Base-by-base conservation (phyloP, 106 monocot species). In the Dendrobium nobile region DNA sequence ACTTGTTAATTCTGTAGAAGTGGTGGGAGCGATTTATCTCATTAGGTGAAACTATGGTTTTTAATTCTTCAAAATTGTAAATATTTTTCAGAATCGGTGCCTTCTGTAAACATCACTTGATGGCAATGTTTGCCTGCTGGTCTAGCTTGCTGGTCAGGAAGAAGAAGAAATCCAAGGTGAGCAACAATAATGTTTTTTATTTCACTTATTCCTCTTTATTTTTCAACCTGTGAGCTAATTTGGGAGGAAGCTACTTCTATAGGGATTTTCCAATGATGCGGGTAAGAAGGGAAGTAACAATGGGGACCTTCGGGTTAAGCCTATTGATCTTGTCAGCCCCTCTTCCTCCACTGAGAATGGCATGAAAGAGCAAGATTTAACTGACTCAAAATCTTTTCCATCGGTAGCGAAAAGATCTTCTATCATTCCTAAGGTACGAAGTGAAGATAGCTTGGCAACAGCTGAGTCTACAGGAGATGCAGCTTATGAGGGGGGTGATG, bases 41-140 rank as follows among this genome's bases (percentile, higher is more conserved):
- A 51, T 13, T 61, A 61, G 61, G 22, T n/a, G 61, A 61, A 54
- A 19, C 22, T 61, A 61, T n/a, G 22, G 61, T 61, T 61, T 61
- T 3, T 61, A n/a, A 22, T 22, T 61, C 61, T 61, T 61, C 7
- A 51, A 4, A 20, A 61, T 22, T 3, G 20, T 61, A 0, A 5
- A 22, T 61, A n/a, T 61, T 61, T 19, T 61, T 61, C 61, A 19
- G 22, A 61, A 5, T 56, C 56, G 19, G 10, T 45, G 19, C 56
- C 15, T 37, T 77, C 41, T 11, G 31, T 45, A 16, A 16, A 51
- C 15, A 16, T 51, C 41, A 9, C 18, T 40, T 65, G 64, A 92
- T 92, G 92, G 70, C 85, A 43, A 90, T 44, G 83, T 79, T 95
- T 72, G 67, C 67, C 41, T 95, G 94, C 85, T 95, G 88, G 82